These are phyloP conservation scores for Auricularia cornea DNA, from an alignment of 768 basidiomycete genomes.

Conservation along the genomic window DNA sequence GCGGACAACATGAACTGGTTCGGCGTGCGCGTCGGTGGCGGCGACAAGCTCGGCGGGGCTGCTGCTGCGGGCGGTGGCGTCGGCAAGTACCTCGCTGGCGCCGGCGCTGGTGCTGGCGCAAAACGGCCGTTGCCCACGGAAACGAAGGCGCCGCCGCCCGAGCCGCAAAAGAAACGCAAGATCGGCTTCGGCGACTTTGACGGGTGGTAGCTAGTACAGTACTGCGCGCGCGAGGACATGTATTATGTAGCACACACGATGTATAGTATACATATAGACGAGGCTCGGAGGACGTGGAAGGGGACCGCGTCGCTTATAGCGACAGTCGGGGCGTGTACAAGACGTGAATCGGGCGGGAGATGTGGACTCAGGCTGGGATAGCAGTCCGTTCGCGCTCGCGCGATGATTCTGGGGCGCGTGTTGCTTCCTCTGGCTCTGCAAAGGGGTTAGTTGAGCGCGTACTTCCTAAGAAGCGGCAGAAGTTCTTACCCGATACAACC, in stretches of 20 bases:
- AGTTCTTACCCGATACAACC: too few species aligned
- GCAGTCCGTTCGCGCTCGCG: too few species aligned
- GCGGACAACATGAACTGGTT: constrained; percentile 81
- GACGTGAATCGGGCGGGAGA: too few species aligned
- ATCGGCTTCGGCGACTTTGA: constrained; percentile 89
- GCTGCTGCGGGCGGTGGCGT: constrained; percentile 36
- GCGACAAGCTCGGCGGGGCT: constrained; percentile 17
- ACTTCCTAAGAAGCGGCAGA: too few species aligned
- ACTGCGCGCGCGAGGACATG: background rate
- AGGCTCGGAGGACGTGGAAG: background rate
- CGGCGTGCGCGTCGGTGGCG: constrained; percentile 67
- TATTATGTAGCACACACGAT: background rate
- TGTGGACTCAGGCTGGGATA: too few species aligned
- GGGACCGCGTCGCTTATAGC: too few species aligned
- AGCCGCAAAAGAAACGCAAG: constrained; percentile 71
- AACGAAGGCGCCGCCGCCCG: constrained; percentile 24
- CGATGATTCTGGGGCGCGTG: too few species aligned
- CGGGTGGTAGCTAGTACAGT: constrained; percentile 46
- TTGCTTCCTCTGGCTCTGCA: too few species aligned
- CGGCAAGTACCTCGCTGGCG: constrained; percentile 73
- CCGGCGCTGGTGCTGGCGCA: constrained; percentile 32
- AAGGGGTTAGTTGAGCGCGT: too few species aligned
- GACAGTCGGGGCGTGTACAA: too few species aligned
- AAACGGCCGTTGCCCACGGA: constrained; percentile 14
- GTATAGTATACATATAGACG: background rate